phyloP scores from a whole-genome alignment of 2,329 filamentous ascomycete genomes.

The Aspergillus fijiensis region DNA sequence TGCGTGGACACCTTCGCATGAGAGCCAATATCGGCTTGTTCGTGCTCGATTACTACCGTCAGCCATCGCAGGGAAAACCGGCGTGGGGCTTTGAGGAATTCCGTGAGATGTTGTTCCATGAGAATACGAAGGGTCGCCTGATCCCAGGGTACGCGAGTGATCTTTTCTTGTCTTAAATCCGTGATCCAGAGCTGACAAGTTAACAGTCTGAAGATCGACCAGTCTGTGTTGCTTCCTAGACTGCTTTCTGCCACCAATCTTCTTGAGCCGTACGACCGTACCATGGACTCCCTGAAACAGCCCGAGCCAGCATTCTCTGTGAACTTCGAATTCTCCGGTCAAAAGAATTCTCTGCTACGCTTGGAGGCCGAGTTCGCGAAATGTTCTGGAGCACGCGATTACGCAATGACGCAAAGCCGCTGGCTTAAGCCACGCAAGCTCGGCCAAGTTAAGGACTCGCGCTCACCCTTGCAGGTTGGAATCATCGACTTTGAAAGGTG shows the following conservation, averaged over 20 bases:
- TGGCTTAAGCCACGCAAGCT: constrained; percentile 34
- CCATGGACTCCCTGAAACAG: constrained; percentile 21
- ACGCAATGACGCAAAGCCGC: constrained; percentile 35
- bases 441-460: constrained; percentile 22
- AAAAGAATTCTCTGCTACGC: constrained; percentile 32
- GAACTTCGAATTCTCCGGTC: constrained; percentile 41
- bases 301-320: constrained; percentile 38
- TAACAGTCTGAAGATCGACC: constrained; percentile 25
- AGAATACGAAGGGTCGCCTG: constrained; percentile 38
- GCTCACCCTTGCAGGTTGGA: constrained; percentile 35
- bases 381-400: constrained; percentile 29
- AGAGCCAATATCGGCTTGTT: constrained; percentile 45
- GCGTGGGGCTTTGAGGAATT: constrained; percentile 42
- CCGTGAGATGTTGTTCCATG: constrained; percentile 39
- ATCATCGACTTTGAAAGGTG: constrained; percentile 41
- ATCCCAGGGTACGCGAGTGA: constrained; percentile 37
- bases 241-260: constrained; percentile 30
- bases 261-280: constrained; percentile 27
- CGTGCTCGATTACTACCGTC: constrained; percentile 38
- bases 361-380: constrained; percentile 40
- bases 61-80: constrained; percentile 24
- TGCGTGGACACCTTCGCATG: constrained; percentile 41
- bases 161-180: neutral
- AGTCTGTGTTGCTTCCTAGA: constrained; percentile 29
- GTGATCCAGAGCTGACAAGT: constrained; percentile 8